phyloP scores from a whole-genome alignment of 1,284 basidiomycete genomes.

The Tremellales sp. region DNA sequence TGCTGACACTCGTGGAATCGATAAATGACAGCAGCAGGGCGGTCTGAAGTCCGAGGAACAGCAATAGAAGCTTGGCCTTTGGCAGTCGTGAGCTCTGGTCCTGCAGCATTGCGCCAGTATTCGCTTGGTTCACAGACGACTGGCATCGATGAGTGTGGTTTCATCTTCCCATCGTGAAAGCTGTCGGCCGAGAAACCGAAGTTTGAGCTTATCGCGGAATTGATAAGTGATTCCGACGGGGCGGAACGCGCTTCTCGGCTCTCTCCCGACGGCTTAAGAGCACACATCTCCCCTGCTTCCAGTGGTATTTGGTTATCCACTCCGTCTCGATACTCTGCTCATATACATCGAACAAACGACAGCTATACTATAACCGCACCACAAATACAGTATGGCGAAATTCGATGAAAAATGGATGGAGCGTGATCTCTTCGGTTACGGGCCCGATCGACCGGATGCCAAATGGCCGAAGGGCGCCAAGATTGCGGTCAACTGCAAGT shows the following conservation, averaged over 20 bases:
- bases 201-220: no score
- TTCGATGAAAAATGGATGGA: constrained; percentile 23
- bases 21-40: constrained; percentile 31
- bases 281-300: no score
- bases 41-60: constrained; percentile 22
- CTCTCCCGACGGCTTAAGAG: no score
- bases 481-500: constrained; percentile 37
- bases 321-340: no score
- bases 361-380: no score
- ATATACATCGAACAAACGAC: no score
- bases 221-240: no score
- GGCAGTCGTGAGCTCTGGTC: constrained; percentile 16
- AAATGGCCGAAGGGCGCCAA: constrained; percentile 37
- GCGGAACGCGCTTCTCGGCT: no score
- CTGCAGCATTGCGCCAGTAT: neutral
- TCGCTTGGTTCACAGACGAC: neutral
- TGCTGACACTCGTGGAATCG: constrained; percentile 33
- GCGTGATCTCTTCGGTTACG: constrained; percentile 29
- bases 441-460: constrained; percentile 27
- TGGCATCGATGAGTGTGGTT: no score
- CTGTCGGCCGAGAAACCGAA: no score
- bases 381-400: constrained; percentile 7
- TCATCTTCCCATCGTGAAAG: no score
- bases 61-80: constrained; percentile 16
- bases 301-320: no score